Percentiles rank a stretch among this genome's conserved stretches.
Evolutionary conservation across 116 monocot species (phyloP).

Genomic region (Cymodocea nodosa): DNA sequence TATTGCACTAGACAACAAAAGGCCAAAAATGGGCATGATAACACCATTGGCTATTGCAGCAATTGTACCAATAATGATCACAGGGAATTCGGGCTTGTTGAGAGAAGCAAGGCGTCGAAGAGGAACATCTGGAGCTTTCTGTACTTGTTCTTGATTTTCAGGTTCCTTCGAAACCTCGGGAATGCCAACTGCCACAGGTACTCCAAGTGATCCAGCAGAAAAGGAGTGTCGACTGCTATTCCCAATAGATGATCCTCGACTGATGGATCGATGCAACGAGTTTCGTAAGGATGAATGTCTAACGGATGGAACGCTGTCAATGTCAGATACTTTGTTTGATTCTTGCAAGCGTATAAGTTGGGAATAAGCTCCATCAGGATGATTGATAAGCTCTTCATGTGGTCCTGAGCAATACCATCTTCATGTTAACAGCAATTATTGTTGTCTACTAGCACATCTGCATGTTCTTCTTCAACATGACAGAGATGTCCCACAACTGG

Average conservation of each 20-base stretch:
- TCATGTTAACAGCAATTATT: not conserved
- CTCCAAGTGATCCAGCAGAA: constrained; percentile 6
- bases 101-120: constrained; percentile 26
- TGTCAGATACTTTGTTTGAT: constrained; percentile 5
- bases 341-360: constrained; percentile 58
- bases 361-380: constrained; percentile 47
- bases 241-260: constrained; percentile 29
- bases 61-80: constrained; percentile 31
- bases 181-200: constrained; percentile 10
- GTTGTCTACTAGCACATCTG: too few relatives aligned
- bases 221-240: constrained; percentile 27
- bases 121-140: constrained; percentile 6
- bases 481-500: too few relatives aligned
- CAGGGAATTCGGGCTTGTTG: constrained; percentile 53
- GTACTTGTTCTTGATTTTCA: not conserved
- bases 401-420: too few relatives aligned
- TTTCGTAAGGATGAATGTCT: constrained; percentile 1
- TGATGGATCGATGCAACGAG: constrained; percentile 23
- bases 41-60: constrained; percentile 34
- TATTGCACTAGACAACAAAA: constrained; percentile 35
- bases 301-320: not conserved
- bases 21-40: constrained; percentile 44
- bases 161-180: not conserved
- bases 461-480: too few relatives aligned
- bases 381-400: constrained; percentile 29